Conservation (phyloP, 495 filamentous ascomycete genomes). For the Hypoxylon lienhwacheense region DNA sequence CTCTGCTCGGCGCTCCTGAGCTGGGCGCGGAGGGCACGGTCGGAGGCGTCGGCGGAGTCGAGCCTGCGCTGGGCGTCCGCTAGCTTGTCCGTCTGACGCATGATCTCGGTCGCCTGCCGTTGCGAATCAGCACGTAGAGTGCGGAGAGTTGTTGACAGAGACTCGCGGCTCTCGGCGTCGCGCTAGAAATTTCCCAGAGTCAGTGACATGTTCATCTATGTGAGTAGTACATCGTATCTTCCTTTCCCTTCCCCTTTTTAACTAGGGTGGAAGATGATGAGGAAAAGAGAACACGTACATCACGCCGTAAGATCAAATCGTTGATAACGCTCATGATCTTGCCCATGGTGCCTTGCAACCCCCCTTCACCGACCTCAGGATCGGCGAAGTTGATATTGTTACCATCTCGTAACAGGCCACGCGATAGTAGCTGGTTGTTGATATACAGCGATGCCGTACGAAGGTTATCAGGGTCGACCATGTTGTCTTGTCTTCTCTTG, state of each 20-base stretch:
- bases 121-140: slow-evolving; percentile 70
- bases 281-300: slow-evolving; percentile 57
- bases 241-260: background rate
- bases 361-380: slow-evolving; percentile 67
- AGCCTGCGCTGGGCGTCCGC: slow-evolving; percentile 74
- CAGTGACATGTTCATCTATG: slow-evolving; percentile 4
- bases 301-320: slow-evolving; percentile 79
- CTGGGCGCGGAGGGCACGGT: slow-evolving; percentile 68
- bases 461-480: slow-evolving; percentile 80
- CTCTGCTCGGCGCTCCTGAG: slow-evolving; percentile 70
- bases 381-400: slow-evolving; percentile 81
- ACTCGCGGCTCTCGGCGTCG: slow-evolving; percentile 83
- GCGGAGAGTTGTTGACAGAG: slow-evolving; percentile 75
- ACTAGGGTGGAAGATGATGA: background rate
- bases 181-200: no score
- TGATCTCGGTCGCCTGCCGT: slow-evolving; percentile 63
- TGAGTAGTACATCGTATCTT: background rate
- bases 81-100: slow-evolving; percentile 65
- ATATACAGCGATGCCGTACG: slow-evolving; percentile 90
- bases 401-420: slow-evolving; percentile 84
- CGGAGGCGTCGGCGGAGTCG: slow-evolving; percentile 71
- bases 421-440: slow-evolving; percentile 90
- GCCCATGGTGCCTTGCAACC: slow-evolving; percentile 71
- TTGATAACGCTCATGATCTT: slow-evolving; percentile 90
- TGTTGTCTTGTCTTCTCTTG: slow-evolving; percentile 20